phyloP scores from a whole-genome alignment of 2,329 filamentous ascomycete species.

The Pseudogymnoascus sp. region DNA sequence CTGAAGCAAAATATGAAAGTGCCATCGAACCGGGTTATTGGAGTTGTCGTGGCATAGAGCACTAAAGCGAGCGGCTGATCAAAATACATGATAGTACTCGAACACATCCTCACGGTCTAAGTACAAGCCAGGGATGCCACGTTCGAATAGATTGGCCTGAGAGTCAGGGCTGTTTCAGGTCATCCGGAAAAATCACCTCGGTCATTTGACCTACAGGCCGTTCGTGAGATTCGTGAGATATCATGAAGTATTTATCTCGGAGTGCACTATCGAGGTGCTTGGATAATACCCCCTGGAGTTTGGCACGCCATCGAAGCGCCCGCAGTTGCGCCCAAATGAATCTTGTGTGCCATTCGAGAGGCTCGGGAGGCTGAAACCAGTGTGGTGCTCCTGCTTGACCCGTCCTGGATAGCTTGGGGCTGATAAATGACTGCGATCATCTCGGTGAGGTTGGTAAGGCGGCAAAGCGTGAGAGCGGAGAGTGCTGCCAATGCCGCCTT shows the following conservation, averaged over 20 bases:
- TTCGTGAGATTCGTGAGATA: not conserved
- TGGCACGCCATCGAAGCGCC: constrained; percentile 26
- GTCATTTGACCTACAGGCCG: not conserved
- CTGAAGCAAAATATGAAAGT: constrained; percentile 3
- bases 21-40: not conserved
- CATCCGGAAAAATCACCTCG: not conserved
- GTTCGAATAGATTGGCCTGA: not conserved
- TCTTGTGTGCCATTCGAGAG: constrained; percentile 18
- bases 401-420: constrained; percentile 21
- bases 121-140: not conserved
- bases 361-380: constrained; percentile 22
- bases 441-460: constrained; percentile 15
- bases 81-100: not conserved
- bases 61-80: not conserved
- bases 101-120: not conserved
- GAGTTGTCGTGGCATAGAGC: not conserved
- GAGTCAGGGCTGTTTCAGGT: not conserved
- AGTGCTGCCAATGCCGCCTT: constrained; percentile 12
- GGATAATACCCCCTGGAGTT: constrained; percentile 27
- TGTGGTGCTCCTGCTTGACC: constrained; percentile 24
- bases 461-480: constrained; percentile 5
- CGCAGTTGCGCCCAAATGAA: constrained; percentile 22
- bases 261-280: constrained; percentile 20
- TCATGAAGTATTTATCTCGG: constrained; percentile 25
- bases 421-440: constrained; percentile 17